Evolutionary conservation across 441 rosid genomes (phyloP).

Genomic region (Sinapis alba): DNA sequence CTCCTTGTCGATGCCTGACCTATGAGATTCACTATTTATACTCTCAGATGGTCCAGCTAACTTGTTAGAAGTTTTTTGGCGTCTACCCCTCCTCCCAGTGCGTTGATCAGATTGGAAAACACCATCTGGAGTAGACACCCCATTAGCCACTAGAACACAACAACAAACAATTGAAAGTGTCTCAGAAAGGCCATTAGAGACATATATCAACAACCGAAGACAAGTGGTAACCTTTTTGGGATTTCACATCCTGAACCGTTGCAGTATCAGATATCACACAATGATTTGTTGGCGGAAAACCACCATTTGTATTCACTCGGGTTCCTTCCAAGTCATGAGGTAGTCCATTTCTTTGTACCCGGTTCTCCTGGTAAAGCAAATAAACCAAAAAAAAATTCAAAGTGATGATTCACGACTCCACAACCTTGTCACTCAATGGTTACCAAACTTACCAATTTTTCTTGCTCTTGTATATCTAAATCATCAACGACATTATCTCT

Average conservation of each 20-base stretch:
- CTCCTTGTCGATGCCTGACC: slow-evolving; percentile 34
- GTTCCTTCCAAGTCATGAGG: slow-evolving; percentile 21
- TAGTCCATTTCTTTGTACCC: slow-evolving; percentile 25
- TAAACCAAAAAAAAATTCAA: slow-evolving; percentile 2
- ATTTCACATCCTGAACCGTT: slow-evolving; percentile 19
- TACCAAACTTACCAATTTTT: slow-evolving; percentile 41
- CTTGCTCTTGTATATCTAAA: slow-evolving; percentile 37
- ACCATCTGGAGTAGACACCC: slow-evolving; percentile 51
- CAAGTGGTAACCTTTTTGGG: slow-evolving; percentile 30
- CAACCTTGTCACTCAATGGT: slow-evolving; percentile 6
- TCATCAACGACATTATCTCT: slow-evolving; percentile 41
- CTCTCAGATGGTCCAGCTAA: slow-evolving; percentile 47
- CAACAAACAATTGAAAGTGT: not conserved
- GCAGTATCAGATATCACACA: slow-evolving; percentile 25
- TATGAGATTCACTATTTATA: slow-evolving; percentile 51
- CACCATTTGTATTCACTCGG: slow-evolving; percentile 21
- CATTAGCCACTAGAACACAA: slow-evolving; percentile 48
- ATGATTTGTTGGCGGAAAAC: slow-evolving; percentile 15
- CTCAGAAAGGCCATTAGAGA: slow-evolving; percentile 13
- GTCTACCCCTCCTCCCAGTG: slow-evolving; percentile 75
- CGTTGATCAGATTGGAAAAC: slow-evolving; percentile 53
- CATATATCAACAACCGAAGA: not conserved
- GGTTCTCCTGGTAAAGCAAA: slow-evolving; percentile 32
- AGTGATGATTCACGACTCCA: slow-evolving; percentile 2
- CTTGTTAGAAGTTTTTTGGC: slow-evolving; percentile 69